Percentiles rank a stretch among this genome's conserved stretches.
These are phyloP conservation scores for Phytophthora hibernalis DNA, from an alignment of 352 stramenopile species.

Conservation along the genomic window DNA sequence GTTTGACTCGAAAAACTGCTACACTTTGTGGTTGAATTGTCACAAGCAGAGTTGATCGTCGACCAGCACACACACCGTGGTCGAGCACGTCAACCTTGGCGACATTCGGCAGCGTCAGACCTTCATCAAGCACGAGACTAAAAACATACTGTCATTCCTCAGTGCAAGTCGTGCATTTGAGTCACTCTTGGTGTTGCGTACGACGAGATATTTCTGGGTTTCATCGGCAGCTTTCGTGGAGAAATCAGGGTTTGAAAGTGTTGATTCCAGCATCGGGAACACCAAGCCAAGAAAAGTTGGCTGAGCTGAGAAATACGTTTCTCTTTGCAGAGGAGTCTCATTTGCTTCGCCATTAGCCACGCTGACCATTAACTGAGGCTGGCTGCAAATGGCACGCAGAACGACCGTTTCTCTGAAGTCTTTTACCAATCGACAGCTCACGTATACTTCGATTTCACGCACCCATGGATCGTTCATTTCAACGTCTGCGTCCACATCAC, in stretches of 20 bases:
- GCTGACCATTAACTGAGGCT: constrained; percentile 78
- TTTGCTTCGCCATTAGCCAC: constrained; percentile 61
- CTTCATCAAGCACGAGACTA: constrained; percentile 69
- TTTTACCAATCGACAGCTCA: constrained; percentile 89
- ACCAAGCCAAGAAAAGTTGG: constrained; percentile 84
- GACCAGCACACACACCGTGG: constrained; percentile 73
- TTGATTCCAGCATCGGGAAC: constrained; percentile 80
- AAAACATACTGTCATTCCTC: constrained; percentile 90
- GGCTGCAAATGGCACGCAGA: constrained; percentile 78
- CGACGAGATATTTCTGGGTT: constrained; percentile 75
- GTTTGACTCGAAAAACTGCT: constrained; percentile 74
- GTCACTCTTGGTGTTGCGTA: constrained; percentile 78
- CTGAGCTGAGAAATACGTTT: constrained; percentile 55
- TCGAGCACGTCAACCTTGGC: constrained; percentile 73
- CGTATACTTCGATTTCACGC: constrained; percentile 88
- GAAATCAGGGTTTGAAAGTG: constrained; percentile 50
- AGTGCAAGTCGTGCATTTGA: constrained; percentile 73
- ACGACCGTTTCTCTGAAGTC: constrained; percentile 89
- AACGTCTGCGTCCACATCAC: constrained; percentile 13
- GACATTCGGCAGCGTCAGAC: constrained; percentile 38
- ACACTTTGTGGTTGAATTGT: constrained; percentile 65
- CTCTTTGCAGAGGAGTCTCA: constrained; percentile 31
- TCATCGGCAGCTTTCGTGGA: constrained; percentile 39
- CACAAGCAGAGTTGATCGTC: constrained; percentile 69
- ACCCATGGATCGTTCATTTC: constrained; percentile 64